Evolutionary conservation across 495 filamentous ascomycete species (phyloP), one percentile per base, ranked within the genome.

Genomic region (Aspergillus sparsus): DNA sequence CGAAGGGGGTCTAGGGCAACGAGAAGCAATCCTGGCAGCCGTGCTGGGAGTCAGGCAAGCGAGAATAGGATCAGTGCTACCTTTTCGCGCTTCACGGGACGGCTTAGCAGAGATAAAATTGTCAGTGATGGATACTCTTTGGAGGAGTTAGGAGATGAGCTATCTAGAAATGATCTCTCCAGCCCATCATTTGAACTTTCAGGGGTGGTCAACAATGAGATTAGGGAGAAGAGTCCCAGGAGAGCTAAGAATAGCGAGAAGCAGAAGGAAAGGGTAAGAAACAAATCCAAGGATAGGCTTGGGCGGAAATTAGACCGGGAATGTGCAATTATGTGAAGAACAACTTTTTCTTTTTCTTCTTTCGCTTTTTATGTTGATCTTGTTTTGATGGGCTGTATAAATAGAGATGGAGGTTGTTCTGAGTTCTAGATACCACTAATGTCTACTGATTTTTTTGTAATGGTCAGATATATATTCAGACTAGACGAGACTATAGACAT

Each of bases 11-110:
- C 86, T 12, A 83, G 80, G 47, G 77, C 82, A 36, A 79, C 70
- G 45, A 82, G 78, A 61, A 74, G 80, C 44, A 77, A 75, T 7
- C 82, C 74, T 51, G 87, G 82, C 62, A 90, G 88, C 63, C 83
- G 89, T 57, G 83, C 89, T 4, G 80, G 75, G 18, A 90, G 87
- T 63, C 85, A 89, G 60, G 75, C 79, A 7, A 87, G 87, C 21
- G 89, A 92, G 50, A 85, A 79, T 41, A 73, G 88, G 53, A 79
- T 90, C 32, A 86, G 86, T 64, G 63, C 81, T n/a, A 86, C 86
- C 1, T 82, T 93, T 42, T 83, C 85, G 15, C 82, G 86, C 46
- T 77, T 93, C 46, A 77, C 81, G 31, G 82, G 82, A 2, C 80
- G 85, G 21, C 66, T 78, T 4, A 80, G 77, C 63, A 66, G 68